Conservation (phyloP, 306 rosid genomes). For the Nissolia schottii region DNA sequence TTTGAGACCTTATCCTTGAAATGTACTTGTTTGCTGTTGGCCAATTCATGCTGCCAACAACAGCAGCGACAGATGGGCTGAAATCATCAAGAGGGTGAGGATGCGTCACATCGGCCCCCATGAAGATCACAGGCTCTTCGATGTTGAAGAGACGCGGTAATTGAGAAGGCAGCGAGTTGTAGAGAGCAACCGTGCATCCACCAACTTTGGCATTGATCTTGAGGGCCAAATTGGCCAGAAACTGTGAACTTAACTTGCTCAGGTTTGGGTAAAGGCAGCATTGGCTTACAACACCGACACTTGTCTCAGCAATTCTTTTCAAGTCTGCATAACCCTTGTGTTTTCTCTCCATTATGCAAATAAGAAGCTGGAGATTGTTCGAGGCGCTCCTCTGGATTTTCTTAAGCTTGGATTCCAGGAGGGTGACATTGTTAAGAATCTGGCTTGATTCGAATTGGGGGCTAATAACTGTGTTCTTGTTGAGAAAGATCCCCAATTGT, state of each 20-base stretch:
- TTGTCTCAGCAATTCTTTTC: constrained; percentile 93
- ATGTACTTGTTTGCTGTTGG: constrained; percentile 93
- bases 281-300: constrained; percentile 81
- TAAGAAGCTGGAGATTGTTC: constrained; percentile 83
- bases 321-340: constrained; percentile 92
- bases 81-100: constrained; percentile 98
- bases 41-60: constrained; percentile 99
- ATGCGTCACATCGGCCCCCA: constrained; percentile 99
- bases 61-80: constrained; percentile 97
- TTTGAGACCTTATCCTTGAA: constrained; percentile 96
- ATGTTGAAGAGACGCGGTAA: constrained; percentile 64
- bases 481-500: constrained; percentile 82
- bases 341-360: constrained; percentile 87
- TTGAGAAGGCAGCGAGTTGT: constrained; percentile 84
- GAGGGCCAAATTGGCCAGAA: constrained; percentile 89
- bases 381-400: constrained; percentile 60
- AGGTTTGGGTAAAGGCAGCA: constrained; percentile 91
- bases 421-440: constrained; percentile 72
- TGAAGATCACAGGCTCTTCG: constrained; percentile 75
- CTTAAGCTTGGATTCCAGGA: constrained; percentile 82
- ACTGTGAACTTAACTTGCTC: constrained; percentile 70
- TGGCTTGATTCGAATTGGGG: constrained; percentile 82
- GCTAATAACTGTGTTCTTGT: constrained; percentile 54
- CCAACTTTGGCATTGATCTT: constrained; percentile 98
- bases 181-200: constrained; percentile 91